Evolutionary conservation across 371 early-diverging fungal species (phyloP).

Genomic region (Dichotomocladium elegans): DNA sequence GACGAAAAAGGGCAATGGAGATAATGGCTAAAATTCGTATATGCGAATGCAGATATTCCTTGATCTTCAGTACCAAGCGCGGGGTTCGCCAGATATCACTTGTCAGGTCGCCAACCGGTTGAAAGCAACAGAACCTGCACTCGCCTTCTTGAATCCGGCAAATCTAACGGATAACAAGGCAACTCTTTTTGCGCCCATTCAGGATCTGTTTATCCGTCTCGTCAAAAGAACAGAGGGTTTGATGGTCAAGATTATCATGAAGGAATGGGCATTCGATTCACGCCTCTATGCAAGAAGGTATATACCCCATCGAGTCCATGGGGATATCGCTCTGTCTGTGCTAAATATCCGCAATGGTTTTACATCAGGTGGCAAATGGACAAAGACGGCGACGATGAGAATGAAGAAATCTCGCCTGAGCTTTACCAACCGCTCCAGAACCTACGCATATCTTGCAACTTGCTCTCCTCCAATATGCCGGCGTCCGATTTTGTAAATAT

Average conservation of each 20-base stretch:
- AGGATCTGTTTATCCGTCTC: slow-evolving; percentile 24
- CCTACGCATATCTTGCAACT: slow-evolving; percentile 43
- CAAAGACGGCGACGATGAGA: slow-evolving; percentile 4
- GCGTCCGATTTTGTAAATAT: slow-evolving; percentile 38
- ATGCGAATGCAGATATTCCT: slow-evolving; percentile 46
- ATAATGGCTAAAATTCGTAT: neutral
- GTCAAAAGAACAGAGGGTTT: slow-evolving; percentile 48
- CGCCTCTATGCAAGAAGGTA: slow-evolving; percentile 61
- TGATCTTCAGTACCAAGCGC: slow-evolving; percentile 48
- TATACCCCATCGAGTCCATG: no score
- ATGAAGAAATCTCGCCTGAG: slow-evolving; percentile 57
- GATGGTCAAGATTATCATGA: slow-evolving; percentile 49
- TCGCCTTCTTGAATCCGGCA: slow-evolving; percentile 5
- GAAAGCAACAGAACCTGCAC: slow-evolving; percentile 15
- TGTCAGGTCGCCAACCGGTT: neutral
- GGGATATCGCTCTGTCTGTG: no score
- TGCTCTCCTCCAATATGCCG: slow-evolving; percentile 45
- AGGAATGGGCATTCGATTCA: slow-evolving; percentile 56
- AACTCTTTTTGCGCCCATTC: slow-evolving; percentile 20
- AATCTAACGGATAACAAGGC: slow-evolving; percentile 6
- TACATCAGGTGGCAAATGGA: slow-evolving; percentile 23
- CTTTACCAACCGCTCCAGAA: slow-evolving; percentile 55
- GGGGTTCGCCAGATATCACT: slow-evolving; percentile 9
- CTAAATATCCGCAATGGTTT: neutral
- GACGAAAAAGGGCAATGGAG: neutral